Evolutionary conservation across 805 yeast species (phyloP).

Genomic region (Ogataea paraovalis): DNA sequence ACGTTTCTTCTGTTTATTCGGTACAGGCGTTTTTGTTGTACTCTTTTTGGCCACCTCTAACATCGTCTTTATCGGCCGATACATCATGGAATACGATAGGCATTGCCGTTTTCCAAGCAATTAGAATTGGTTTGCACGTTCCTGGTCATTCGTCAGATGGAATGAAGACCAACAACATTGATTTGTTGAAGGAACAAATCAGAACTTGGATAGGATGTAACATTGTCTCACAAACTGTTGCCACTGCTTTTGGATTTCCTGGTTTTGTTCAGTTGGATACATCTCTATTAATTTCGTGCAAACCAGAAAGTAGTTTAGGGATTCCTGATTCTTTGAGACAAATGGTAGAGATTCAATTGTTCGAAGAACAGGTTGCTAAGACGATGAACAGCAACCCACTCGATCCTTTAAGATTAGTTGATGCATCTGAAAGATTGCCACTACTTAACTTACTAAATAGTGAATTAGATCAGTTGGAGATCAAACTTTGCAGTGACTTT

Average conservation of each 20-base stretch:
- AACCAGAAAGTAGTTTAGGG: constrained; percentile 39
- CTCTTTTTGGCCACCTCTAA: constrained; percentile 94
- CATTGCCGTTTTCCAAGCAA: constrained; percentile 87
- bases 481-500: constrained; percentile 38
- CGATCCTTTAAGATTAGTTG: constrained; percentile 63
- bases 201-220: constrained; percentile 95
- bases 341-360: constrained; percentile 78
- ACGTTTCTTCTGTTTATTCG: constrained; percentile 87
- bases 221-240: constrained; percentile 82
- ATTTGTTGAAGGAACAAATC: constrained; percentile 66
- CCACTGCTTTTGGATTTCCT: constrained; percentile 92
- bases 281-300: constrained; percentile 52
- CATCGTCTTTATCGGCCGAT: constrained; percentile 92
- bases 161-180: constrained; percentile 40
- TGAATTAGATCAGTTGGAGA: constrained; percentile 74
- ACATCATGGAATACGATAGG: constrained; percentile 96
- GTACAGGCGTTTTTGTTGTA: constrained; percentile 89
- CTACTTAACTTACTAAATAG: constrained; percentile 63
- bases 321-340: constrained; percentile 62
- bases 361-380: constrained; percentile 80
- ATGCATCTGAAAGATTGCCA: constrained; percentile 69
- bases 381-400: constrained; percentile 68
- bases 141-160: constrained; percentile 59
- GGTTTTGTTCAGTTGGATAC: constrained; percentile 84
- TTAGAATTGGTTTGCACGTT: constrained; percentile 84